Percentiles rank a stretch among this genome's conserved stretches.
Evolutionary conservation across 1,284 basidiomycete genomes (phyloP).

Genomic region (Retiboletus flavoniger): DNA sequence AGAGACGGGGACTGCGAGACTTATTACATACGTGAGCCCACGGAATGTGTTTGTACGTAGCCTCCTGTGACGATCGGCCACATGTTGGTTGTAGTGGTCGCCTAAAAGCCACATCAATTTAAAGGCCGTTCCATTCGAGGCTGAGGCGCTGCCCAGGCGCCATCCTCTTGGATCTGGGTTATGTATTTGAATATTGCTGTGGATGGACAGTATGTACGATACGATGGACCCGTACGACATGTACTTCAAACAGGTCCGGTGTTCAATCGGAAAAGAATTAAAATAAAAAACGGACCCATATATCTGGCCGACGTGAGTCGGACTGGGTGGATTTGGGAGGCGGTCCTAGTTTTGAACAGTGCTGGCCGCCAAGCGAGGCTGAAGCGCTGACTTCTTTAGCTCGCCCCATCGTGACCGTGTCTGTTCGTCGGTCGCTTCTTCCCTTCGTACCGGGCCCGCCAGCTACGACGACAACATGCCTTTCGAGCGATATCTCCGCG

Average conservation of each 20-base stretch:
- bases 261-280: conserved; percentile 16
- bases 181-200: background rate
- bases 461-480: conserved; percentile 34
- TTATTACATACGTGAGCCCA: conserved; percentile 26
- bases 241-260: background rate
- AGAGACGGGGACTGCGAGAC: conserved; percentile 1
- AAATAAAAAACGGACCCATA: conserved; percentile 10
- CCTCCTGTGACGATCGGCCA: conserved; percentile 28
- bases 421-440: background rate
- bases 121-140: conserved; percentile 17
- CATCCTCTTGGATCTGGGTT: conserved; percentile 18
- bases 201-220: background rate
- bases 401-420: too few relatives aligned
- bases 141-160: conserved; percentile 3
- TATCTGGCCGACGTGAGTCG: too few relatives aligned
- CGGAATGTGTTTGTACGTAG: conserved; percentile 25
- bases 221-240: conserved; percentile 11
- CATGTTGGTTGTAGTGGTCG: conserved; percentile 23
- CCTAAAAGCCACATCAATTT: conserved; percentile 20
- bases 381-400: too few relatives aligned
- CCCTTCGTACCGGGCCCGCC: background rate
- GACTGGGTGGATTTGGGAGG: too few relatives aligned
- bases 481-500: conserved; percentile 39
- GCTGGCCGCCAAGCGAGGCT: background rate
- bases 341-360: background rate